Base-by-base conservation (phyloP, 768 basidiomycete genomes). In the Cantharellus cinnabarinus region DNA sequence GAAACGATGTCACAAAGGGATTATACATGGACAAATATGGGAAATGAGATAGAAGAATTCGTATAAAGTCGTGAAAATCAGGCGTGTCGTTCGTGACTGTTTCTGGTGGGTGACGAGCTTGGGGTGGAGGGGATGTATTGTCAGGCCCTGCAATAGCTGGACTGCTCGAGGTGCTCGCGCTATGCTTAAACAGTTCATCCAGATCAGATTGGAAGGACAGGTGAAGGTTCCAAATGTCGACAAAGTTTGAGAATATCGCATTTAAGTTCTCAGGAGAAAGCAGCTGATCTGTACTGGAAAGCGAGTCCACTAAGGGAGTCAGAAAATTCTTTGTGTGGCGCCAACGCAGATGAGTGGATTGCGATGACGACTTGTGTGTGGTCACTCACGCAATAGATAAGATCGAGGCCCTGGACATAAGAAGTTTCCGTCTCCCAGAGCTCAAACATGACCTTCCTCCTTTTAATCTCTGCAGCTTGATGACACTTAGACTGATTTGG, bases 211-310 rank as follows among this genome's bases (percentile, higher is more conserved):
- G 79, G 69, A 89, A 83, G 2, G 83, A 78, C 57, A 78, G 83
- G 69, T 89, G 86, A 50, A 88, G 75, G 65, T 88, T 89, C 88
- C 84, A 89, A 41, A 91, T 89, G 69, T 90, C 88, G 66, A 89
- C 82, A 63, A 90, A 89, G 68, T 89, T 89, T 62, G 83, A 84
- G 69, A 91, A 91, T 41, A 89, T 73, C 7, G 80, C 75, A 0
- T 81, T 84, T 60, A 90, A 76, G 51, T 80, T 76, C 2, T 77
- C 69, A 59, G 85, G 79, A 60, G 80, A 74, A 56, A 90, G 74
- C n/a, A 90, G 69, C 2, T 85, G 82, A 35, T 77, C 73, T 3
- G 79, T 64, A 2, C 78, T 79, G 62, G 86, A 83, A 63, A 89
- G 71, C 3, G 89, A 83, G 20, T 73, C 72, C 62, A 90, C 80